Conservation (phyloP, 805 yeast genomes). For the Saccharomycopsis sp. region DNA sequence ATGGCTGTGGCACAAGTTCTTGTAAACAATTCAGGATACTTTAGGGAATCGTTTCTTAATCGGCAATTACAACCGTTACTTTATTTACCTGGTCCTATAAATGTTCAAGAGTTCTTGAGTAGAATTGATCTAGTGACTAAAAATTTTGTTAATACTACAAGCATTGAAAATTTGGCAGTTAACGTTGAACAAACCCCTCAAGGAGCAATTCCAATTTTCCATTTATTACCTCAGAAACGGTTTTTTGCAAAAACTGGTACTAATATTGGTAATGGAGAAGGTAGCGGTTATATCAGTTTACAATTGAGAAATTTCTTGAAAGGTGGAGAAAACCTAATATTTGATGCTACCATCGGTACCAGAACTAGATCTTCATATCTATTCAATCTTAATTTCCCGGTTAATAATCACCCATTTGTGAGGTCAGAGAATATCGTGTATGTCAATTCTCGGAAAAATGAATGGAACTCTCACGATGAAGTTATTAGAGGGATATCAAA, state of each 20-base stretch:
- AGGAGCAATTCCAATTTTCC: conserved; percentile 21
- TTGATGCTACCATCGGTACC: conserved; percentile 55
- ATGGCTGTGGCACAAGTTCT: conserved; percentile 15
- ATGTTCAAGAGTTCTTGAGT: conserved; percentile 6
- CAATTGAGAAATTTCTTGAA: conserved; percentile 58
- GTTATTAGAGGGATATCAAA: conserved; percentile 36
- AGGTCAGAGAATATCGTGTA: conserved; percentile 45
- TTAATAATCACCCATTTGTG: conserved; percentile 43
- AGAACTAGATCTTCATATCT: conserved; percentile 50
- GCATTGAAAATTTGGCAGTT: conserved; percentile 11
- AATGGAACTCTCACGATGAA: conserved; percentile 52
- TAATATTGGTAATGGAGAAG: conserved; percentile 94
- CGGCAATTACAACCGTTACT: conserved; percentile 19
- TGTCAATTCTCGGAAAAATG: conserved; percentile 43
- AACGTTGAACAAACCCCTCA: conserved; percentile 4
- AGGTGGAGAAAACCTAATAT: conserved; percentile 55
- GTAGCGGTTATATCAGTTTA: conserved; percentile 83
- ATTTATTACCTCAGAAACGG: conserved; percentile 49
- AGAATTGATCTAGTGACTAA: conserved; percentile 11
- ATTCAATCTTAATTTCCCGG: conserved; percentile 45
- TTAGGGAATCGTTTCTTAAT: conserved; percentile 12
- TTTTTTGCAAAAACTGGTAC: conserved; percentile 90
- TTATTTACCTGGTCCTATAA: neutral
- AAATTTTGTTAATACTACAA: conserved; percentile 13
- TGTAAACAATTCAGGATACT: conserved; percentile 13